Evolutionary conservation across 192 early-diverging fungal genomes (phyloP).

Genomic region (Coemansia sp.): DNA sequence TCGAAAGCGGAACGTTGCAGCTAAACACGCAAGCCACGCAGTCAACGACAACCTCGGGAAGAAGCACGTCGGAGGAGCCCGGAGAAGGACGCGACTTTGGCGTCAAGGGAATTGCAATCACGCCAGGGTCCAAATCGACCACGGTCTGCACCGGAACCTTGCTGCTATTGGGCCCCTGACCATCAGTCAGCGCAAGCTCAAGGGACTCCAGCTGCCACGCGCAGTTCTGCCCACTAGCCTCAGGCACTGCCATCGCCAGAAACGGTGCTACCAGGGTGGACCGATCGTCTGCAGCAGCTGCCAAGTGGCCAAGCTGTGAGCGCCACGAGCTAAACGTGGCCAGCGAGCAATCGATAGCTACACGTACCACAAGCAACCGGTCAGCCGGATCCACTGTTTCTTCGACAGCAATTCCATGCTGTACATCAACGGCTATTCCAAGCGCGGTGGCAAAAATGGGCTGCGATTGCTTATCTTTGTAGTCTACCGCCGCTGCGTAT

Average conservation of each 20-base stretch:
- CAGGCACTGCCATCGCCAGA: not conserved
- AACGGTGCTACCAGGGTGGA: not conserved
- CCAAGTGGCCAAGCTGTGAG: not conserved
- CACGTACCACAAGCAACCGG: not conserved
- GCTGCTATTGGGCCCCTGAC: not conserved
- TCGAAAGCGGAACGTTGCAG: not conserved
- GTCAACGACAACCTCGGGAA: not conserved
- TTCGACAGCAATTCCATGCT: not conserved
- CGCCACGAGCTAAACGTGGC: constrained; percentile 15
- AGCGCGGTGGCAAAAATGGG: not conserved
- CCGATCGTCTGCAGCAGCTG: no score
- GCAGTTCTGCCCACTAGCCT: not conserved
- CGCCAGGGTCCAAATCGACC: not conserved
- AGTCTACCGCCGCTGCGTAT: not conserved
- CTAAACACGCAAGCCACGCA: not conserved
- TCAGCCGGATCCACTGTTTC: not conserved
- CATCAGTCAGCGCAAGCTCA: not conserved
- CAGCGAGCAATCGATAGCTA: constrained; percentile 8
- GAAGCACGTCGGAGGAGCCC: not conserved
- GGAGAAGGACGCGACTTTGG: not conserved
- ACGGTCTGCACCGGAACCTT: not conserved
- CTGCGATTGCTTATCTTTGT: not conserved
- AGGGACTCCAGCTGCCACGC: not conserved
- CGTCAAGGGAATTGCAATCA: constrained; percentile 1
- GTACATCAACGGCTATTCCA: not conserved